Percentiles rank a stretch among this genome's conserved stretches.
These are phyloP conservation scores for Hyphopichia khmerensis DNA, from an alignment of 1,139 yeast species.

Conservation along the genomic window DNA sequence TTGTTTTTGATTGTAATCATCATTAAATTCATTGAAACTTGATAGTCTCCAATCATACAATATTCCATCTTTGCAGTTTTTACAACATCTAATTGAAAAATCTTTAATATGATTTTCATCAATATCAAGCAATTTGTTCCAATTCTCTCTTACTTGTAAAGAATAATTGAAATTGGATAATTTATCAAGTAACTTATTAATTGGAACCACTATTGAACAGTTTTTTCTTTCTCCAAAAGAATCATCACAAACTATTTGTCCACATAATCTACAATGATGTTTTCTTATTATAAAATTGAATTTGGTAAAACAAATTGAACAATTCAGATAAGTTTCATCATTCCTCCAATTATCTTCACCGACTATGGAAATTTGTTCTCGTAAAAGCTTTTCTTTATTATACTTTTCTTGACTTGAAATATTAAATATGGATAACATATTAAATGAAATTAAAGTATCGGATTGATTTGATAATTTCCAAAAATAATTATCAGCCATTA, in stretches of 20 bases:
- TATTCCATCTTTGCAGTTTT: constrained; percentile 62
- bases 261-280: constrained; percentile 90
- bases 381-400: constrained; percentile 3
- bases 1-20: constrained; percentile 4
- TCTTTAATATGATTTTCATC: constrained; percentile 8
- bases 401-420: neutral
- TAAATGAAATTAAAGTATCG: neutral
- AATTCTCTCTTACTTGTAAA: constrained; percentile 23
- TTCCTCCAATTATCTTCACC: constrained; percentile 60
- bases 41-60: constrained; percentile 56
- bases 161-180: constrained; percentile 39
- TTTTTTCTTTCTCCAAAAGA: constrained; percentile 28
- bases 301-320: constrained; percentile 60
- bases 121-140: constrained; percentile 13
- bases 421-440: constrained; percentile 2
- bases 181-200: constrained; percentile 45
- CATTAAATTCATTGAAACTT: constrained; percentile 22
- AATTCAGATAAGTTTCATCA: constrained; percentile 49
- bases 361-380: constrained; percentile 40
- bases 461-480: constrained; percentile 12
- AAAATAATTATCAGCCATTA: constrained; percentile 17
- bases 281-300: constrained; percentile 67
- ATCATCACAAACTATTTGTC: constrained; percentile 77
- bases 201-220: constrained; percentile 75
- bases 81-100: constrained; percentile 53